A percentile compares a stretch with the other conserved stretches of the same genome.
phyloP scores from a whole-genome alignment of 805 yeast species.

The Schwanniomyces vanrijiae region DNA sequence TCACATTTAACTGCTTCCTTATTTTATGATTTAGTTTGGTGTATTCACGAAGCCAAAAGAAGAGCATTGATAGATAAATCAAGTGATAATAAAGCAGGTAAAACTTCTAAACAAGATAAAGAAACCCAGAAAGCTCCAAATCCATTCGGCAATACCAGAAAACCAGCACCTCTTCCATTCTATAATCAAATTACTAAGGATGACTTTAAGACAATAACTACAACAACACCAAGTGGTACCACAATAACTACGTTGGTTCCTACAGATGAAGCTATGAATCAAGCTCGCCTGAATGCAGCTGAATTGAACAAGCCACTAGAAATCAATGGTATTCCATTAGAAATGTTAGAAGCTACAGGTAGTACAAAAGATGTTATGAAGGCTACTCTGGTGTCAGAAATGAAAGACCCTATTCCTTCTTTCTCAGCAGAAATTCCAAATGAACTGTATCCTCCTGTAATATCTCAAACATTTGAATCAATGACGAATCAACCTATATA shows the following conservation, averaged over 20 bases:
- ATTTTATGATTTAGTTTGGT: conserved; percentile 90
- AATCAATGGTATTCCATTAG: conserved; percentile 66
- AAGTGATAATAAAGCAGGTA: conserved; percentile 8
- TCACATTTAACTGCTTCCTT: conserved; percentile 89
- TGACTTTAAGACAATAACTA: conserved; percentile 79
- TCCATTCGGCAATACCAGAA: conserved; percentile 15
- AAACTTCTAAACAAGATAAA: conserved; percentile 2
- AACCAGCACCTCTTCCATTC: conserved; percentile 77
- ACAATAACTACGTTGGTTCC: conserved; percentile 88
- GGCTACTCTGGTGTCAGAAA: neutral
- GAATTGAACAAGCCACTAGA: conserved; percentile 55
- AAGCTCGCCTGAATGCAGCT: conserved; percentile 59
- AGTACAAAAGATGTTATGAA: conserved; percentile 40
- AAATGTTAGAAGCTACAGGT: conserved; percentile 81
- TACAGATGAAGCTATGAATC: conserved; percentile 70
- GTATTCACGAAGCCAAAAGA: conserved; percentile 90
- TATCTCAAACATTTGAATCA: neutral
- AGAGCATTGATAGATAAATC: conserved; percentile 44
- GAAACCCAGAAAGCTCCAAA: conserved; percentile 11
- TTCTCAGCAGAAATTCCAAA: neutral
- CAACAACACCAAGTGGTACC: conserved; percentile 91
- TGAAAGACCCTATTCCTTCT: neutral
- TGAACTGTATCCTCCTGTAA: conserved; percentile 1
- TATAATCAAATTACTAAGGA: conserved; percentile 89
- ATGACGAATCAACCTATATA: neutral